Conservation (phyloP, 148 eudicot genomes). For the Fagopyrum esculentum region DNA sequence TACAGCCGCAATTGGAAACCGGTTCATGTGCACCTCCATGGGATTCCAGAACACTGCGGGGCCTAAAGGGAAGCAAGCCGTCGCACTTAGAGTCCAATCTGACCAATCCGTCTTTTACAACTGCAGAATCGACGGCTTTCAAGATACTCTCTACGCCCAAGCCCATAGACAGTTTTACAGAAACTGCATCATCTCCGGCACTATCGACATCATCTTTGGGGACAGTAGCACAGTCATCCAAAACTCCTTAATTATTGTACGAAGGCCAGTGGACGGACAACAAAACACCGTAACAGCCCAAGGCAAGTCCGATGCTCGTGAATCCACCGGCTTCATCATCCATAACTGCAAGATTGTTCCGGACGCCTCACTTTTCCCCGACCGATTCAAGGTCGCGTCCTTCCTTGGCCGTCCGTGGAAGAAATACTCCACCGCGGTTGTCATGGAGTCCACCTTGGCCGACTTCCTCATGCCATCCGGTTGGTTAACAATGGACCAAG, state of each 20-base stretch:
- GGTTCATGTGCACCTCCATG: constrained; percentile 48
- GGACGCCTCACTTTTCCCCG: constrained; percentile 31
- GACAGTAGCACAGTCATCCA: constrained; percentile 39
- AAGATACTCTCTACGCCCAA: constrained; percentile 45
- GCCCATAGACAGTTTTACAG: constrained; percentile 44
- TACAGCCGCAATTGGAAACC: constrained; percentile 48
- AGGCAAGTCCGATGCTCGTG: constrained; percentile 31
- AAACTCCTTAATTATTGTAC: constrained; percentile 39
- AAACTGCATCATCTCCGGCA: constrained; percentile 49
- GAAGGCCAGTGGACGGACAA: constrained; percentile 39
- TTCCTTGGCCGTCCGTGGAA: constrained; percentile 77
- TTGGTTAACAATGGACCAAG: constrained; percentile 52
- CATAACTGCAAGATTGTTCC: constrained; percentile 73
- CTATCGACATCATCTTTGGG: constrained; percentile 54
- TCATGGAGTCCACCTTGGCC: constrained; percentile 47
- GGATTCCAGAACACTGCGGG: constrained; percentile 62
- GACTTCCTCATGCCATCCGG: constrained; percentile 55
- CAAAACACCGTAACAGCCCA: constrained; percentile 65
- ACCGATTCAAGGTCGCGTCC: constrained; percentile 29
- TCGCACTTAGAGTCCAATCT: constrained; percentile 50
- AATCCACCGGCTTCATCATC: constrained; percentile 43
- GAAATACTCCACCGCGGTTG: constrained; percentile 40
- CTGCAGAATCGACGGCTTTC: constrained; percentile 52
- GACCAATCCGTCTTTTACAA: constrained; percentile 50
- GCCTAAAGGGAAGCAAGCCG: constrained; percentile 58